Base-by-base conservation (phyloP, 2,329 filamentous ascomycete genomes). In the Phialophora tarda region DNA sequence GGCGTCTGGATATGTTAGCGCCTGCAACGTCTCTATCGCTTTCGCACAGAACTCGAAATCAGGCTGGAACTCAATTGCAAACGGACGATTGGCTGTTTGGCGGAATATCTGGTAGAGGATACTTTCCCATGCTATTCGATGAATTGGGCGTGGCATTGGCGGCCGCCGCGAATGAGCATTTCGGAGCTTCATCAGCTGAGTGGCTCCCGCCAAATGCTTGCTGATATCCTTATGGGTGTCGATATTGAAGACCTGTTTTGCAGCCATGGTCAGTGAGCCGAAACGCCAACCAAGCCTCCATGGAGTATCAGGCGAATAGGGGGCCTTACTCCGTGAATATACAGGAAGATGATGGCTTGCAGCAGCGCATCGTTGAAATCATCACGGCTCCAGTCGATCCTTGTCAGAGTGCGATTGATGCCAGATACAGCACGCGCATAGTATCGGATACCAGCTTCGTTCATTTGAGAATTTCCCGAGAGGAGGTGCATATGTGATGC, bases 281-380 rank as follows among this genome's bases (percentile, higher is more conserved):
- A n/a, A 28, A n/a, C 41, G n/a, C 7, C 14, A 17, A 28, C 23
- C 6, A 17, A 48, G 56, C 34, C 38, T 12, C n/a, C n/a, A 14
- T 17, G 5, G 23, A 21, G 2, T 2, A 26, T 23, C 2, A 14
- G 21, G 17, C 30, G n/a, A 7, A 3, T 1, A 10, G 24, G 26
- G 28, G 17, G 4, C 67, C 67, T 65, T 58, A 69, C 67, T n/a
- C 67, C 67, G 28, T 69, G 67, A n/a, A 69, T 60, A 28, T 69
- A 69, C 12, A 69, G 38, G 24, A 67, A 57, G 26, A 44, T 63
- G 30, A 69, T 59, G 24, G 57, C 48, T 21, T 60, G 44, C 54
- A 67, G 28, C 1, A 69, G 26, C 5, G 64, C 62, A 50, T 67
- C 64, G 48, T 67, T 64, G 28, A 58, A 62, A 17, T 60, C 58